Percentiles rank a stretch among this genome's conserved stretches.
Evolutionary conservation across 2,329 filamentous ascomycete genomes (phyloP).

Genomic region (Lecanicillium sp.): DNA sequence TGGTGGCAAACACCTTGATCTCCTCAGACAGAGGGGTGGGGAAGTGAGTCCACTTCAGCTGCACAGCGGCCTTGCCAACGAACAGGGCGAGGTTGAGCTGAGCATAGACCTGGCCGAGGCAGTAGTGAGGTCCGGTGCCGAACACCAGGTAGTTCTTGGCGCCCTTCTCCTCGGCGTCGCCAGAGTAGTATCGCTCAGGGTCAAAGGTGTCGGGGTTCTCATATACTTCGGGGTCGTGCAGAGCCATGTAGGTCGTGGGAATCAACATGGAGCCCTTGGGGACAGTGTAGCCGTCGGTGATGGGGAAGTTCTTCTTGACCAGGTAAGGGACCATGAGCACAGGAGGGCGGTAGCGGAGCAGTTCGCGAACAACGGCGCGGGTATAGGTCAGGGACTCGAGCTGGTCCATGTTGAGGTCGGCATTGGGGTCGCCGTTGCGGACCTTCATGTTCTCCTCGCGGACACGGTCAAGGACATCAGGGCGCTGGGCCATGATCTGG

Average conservation of each 20-base stretch:
- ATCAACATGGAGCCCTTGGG: conserved; percentile 95
- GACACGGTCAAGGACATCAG: conserved; percentile 83
- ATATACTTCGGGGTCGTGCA: conserved; percentile 90
- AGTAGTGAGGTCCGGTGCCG: conserved; percentile 93
- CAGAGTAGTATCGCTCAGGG: conserved; percentile 84
- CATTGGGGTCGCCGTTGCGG: conserved; percentile 66
- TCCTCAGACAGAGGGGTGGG: conserved; percentile 78
- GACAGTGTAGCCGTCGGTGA: conserved; percentile 81
- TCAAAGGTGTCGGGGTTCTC: conserved; percentile 82
- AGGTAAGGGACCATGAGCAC: conserved; percentile 96
- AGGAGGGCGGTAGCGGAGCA: conserved; percentile 87
- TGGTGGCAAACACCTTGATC: conserved; percentile 97
- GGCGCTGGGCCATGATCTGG: conserved; percentile 86
- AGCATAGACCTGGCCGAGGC: conserved; percentile 87
- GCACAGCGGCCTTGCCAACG: conserved; percentile 81
- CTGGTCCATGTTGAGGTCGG: conserved; percentile 70
- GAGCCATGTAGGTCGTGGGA: conserved; percentile 80
- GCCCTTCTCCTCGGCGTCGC: conserved; percentile 76
- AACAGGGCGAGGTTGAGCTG: conserved; percentile 82
- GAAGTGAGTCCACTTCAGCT: conserved; percentile 85
- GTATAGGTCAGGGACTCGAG: conserved; percentile 87
- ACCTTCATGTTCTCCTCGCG: conserved; percentile 81
- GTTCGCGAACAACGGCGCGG: conserved; percentile 83
- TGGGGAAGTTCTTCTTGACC: conserved; percentile 90
- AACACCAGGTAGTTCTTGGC: conserved; percentile 97